Evolutionary conservation across 495 filamentous ascomycete genomes (phyloP), one percentile per base, ranked within the genome.

Genomic region (Penicillium subrubescens): DNA sequence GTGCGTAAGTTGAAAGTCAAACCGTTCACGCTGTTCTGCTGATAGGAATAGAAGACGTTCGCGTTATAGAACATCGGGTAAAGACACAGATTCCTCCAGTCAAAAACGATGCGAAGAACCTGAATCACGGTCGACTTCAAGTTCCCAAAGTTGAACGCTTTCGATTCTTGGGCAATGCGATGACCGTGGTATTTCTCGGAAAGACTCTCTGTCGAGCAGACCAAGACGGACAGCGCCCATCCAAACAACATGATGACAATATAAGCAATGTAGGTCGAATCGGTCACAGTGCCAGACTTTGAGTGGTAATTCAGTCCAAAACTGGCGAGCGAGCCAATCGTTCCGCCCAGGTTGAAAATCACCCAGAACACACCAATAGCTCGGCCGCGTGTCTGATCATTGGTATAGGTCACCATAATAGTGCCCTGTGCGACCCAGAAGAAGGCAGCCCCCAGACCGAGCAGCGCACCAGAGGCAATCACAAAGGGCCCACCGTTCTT

Each of bases 11-110:
- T 77, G 68, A 90, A 82, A 12, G 73, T 79, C 67, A 81, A 69
- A 7, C 74, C 71, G 61, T 82, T 83, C 31, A 83, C 78, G 19
- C 83, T 86, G 60, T 85, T 86, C 70, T 87, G 85, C 66, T 88
- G 86, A 71, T 92, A 86, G 2, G 89, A 91, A 75, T 92, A 92
- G 77, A 94, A 94, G 70, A 87, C 88, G 67, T 94, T 94, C 69
- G 89, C 91, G 29, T 84, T 77, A 68, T 81, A 81, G 73, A 86
- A 86, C 52, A 84, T 73, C 0, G 83, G 83, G 25, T 84, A 66
- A 66, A 86, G 77, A 48, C 76, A 79, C 27, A 82, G 41, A n/a
- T 82, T 77, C 17, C 77, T 72, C 70, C 75, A 75, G 53, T 84
- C 74, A 21, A 61, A 62, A 19, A 76, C 63, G 6, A 71, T 79